Percentiles rank a stretch among this genome's conserved stretches.
phyloP scores from a whole-genome alignment of 2,329 filamentous ascomycete species.

The Stagonosporopsis chrysanthemi region DNA sequence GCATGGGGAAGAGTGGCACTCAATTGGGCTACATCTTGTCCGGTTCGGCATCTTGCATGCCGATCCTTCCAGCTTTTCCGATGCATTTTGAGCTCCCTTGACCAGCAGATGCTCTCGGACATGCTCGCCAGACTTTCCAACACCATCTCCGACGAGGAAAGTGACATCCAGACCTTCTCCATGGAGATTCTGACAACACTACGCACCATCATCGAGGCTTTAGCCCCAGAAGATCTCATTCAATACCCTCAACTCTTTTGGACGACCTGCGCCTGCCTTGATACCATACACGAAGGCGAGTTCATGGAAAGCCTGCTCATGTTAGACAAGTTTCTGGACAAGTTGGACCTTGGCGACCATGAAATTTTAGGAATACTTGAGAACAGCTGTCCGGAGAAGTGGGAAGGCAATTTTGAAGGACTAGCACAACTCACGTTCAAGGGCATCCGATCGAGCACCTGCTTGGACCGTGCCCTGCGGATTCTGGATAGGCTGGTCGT shows the following conservation, averaged over 20 bases:
- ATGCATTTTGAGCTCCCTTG: constrained; percentile 87
- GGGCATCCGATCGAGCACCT: constrained; percentile 84
- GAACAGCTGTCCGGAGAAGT: constrained; percentile 81
- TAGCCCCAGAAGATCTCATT: constrained; percentile 79
- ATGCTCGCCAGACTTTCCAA: constrained; percentile 96
- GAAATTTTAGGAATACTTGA: constrained; percentile 73
- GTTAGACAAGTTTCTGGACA: constrained; percentile 84
- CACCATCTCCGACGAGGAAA: constrained; percentile 93
- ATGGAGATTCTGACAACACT: constrained; percentile 97
- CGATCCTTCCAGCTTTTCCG: constrained; percentile 97
- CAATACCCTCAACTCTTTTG: constrained; percentile 97
- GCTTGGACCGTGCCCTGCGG: constrained; percentile 77
- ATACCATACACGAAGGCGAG: constrained; percentile 95
- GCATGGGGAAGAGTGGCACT: constrained; percentile 90
- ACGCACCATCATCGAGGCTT: constrained; percentile 86
- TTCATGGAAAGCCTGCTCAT: constrained; percentile 92
- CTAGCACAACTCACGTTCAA: constrained; percentile 88
- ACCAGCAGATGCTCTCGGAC: constrained; percentile 93
- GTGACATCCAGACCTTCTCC: constrained; percentile 93
- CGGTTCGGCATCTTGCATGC: constrained; percentile 92
- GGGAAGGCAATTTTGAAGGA: constrained; percentile 90
- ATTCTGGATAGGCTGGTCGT: constrained; percentile 80
- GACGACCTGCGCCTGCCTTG: constrained; percentile 94
- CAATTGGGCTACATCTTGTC: constrained; percentile 96
- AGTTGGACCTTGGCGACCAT: constrained; percentile 78